Evolutionary conservation across 257 asterid species (phyloP).

Genomic region (Solanum phureja): DNA sequence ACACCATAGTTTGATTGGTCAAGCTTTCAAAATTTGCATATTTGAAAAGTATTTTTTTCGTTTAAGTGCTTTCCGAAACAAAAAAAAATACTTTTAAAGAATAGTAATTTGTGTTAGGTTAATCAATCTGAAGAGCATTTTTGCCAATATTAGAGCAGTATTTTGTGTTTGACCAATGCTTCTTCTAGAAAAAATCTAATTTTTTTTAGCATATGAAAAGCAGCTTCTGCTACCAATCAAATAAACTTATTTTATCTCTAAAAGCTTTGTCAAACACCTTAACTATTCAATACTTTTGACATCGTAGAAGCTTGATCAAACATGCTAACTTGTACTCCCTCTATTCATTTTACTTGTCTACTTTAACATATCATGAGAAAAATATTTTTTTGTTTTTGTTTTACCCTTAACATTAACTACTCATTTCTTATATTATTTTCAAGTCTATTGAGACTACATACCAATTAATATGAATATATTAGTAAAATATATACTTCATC

Average conservation of each 20-base stretch:
- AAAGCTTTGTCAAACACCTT: not conserved
- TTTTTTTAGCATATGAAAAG: not conserved
- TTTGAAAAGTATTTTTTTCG: not conserved
- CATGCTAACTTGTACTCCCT: too few species aligned
- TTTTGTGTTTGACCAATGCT: not conserved
- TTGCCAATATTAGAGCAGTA: not conserved
- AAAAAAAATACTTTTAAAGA: not conserved
- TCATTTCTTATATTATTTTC: too few species aligned
- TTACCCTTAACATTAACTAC: not conserved
- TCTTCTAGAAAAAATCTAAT: not conserved
- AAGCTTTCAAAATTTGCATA: not conserved
- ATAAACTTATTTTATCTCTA: not conserved
- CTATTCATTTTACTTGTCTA: not conserved
- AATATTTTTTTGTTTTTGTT: too few species aligned
- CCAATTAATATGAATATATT: too few species aligned
- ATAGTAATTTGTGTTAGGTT: not conserved
- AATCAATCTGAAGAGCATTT: too few species aligned
- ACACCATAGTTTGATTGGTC: not conserved
- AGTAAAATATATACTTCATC: not conserved
- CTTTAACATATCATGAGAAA: not conserved
- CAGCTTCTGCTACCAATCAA: not conserved
- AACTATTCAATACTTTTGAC: not conserved
- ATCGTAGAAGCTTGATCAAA: too few species aligned
- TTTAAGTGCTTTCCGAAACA: too few species aligned
- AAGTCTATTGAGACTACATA: not conserved